Evolutionary conservation across 768 basidiomycete species (phyloP), one percentile per base, ranked within the genome.

Genomic region (Tulasnella sp.): DNA sequence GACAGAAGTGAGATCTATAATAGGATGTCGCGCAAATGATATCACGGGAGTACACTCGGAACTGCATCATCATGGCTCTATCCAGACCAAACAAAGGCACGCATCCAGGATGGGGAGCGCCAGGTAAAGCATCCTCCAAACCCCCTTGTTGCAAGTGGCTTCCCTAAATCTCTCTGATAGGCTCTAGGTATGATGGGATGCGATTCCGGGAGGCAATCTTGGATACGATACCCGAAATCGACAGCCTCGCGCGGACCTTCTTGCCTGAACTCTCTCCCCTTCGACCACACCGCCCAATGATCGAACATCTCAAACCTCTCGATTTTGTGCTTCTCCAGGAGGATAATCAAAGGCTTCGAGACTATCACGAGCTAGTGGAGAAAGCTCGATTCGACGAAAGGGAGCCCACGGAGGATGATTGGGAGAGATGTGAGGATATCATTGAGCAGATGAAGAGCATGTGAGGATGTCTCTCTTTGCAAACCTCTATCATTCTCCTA

Each of bases 91-190:
- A 25, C 9, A 34, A 25, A 17, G 29, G 24, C 12, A 41, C 22
- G 12, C 62, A 62, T n/a, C 46, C 63, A 10, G 62, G 62, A 4
- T 62, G 62, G 62, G 62, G 62, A 25, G 27, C 51, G 12, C 62
- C 62, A 53, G 62, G 62, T 62, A 54, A 38, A 27, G 22, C 2
- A 24, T 24, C 42, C 10, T 10, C 52, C 38, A 27, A 9, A 7
- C 22, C 29, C 25, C 49, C 3, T 49, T 9, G 8, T 34, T 5
- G 24, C n/a, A 2, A 22, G 27, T n/a, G 15, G n/a, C 42, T 56
- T 5, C 27, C 8, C 12, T 22, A 53, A 17, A 2, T 42, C 17
- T 21, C 19, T 56, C 21, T n/a, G n/a, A 24, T 27, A 62, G 62
- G 61, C 12, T 24, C 42, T 27, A 12, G 21, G 29, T 56, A 57